Evolutionary conservation across 768 basidiomycete genomes (phyloP).

Genomic region (Hygrophorus russula): DNA sequence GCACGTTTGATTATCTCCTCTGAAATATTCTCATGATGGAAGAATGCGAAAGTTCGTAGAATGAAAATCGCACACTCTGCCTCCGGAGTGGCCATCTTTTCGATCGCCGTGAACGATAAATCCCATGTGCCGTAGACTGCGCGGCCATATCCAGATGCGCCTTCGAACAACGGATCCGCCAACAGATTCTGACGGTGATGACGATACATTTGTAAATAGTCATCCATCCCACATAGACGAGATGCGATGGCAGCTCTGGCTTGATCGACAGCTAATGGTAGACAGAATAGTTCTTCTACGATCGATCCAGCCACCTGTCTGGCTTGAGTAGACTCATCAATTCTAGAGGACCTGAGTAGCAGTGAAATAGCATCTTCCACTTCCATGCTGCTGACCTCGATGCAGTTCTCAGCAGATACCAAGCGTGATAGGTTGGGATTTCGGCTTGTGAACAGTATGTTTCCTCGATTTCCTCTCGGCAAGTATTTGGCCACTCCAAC

Average conservation of each 20-base stretch:
- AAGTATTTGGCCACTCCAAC: constrained; percentile 7
- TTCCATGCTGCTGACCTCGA: constrained; percentile 9
- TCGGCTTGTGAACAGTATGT: constrained; percentile 13
- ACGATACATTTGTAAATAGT: constrained; percentile 10
- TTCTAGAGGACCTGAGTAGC: constrained; percentile 9
- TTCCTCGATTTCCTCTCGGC: constrained; percentile 10
- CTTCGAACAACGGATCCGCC: constrained; percentile 3
- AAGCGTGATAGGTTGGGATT: constrained; percentile 6
- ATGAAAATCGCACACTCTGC: constrained; percentile 10
- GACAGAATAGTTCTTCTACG: constrained; percentile 2
- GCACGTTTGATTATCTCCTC: constrained; percentile 6
- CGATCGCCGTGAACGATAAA: constrained; percentile 9
- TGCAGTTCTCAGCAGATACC: background rate
- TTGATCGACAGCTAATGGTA: constrained; percentile 11
- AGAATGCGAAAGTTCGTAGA: constrained; percentile 11
- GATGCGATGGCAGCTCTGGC: constrained; percentile 11
- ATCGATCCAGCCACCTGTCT: constrained; percentile 5
- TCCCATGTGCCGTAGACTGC: constrained; percentile 13
- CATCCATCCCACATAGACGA: constrained; percentile 7
- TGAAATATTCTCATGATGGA: constrained; percentile 11
- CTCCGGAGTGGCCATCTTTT: constrained; percentile 1
- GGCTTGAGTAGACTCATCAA: background rate
- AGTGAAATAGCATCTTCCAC: constrained; percentile 10
- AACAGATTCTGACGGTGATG: constrained; percentile 6
- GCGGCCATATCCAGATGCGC: constrained; percentile 9